These are phyloP conservation scores for Acacia acuminata DNA, from an alignment of 306 rosid genomes.

Conservation along the genomic window DNA sequence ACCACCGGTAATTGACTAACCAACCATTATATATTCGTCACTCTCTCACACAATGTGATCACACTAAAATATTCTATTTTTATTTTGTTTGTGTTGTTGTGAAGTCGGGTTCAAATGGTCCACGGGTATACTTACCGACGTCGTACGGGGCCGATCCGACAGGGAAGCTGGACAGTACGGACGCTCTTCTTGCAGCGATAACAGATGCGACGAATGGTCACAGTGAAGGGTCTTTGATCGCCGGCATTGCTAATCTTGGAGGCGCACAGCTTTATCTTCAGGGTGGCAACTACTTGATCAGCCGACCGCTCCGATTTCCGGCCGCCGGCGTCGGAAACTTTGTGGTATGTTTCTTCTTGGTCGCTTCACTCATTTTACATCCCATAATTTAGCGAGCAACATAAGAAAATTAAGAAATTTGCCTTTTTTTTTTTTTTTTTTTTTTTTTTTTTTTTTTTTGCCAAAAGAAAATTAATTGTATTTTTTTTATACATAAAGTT, in stretches of 20 bases:
- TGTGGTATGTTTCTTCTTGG: slow-evolving; percentile 46
- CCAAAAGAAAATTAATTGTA: too few relatives aligned
- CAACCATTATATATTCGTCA: neutral
- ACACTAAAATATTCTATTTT: neutral
- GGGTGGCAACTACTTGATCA: slow-evolving; percentile 75
- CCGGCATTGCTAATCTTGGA: slow-evolving; percentile 68
- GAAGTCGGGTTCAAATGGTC: slow-evolving; percentile 42
- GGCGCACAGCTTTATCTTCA: slow-evolving; percentile 70
- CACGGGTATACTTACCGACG: slow-evolving; percentile 60
- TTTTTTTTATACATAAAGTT: too few relatives aligned
- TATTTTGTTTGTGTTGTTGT: neutral
- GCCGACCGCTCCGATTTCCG: slow-evolving; percentile 61
- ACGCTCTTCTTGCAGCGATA: slow-evolving; percentile 62
- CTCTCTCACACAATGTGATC: neutral
- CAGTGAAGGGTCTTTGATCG: slow-evolving; percentile 53
- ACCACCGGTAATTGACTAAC: neutral
- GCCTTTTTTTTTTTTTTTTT: too few relatives aligned
- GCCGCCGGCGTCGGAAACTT: slow-evolving; percentile 67
- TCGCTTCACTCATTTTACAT: neutral
- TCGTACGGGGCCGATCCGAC: slow-evolving; percentile 91
- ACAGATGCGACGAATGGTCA: slow-evolving; percentile 62
- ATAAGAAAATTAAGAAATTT: too few relatives aligned
- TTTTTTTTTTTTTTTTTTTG: too few relatives aligned
- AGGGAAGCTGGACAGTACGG: slow-evolving; percentile 70
- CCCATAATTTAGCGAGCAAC: neutral